Base-by-base conservation (phyloP, 768 basidiomycete species). In the Boletus rufocinnamomeus region DNA sequence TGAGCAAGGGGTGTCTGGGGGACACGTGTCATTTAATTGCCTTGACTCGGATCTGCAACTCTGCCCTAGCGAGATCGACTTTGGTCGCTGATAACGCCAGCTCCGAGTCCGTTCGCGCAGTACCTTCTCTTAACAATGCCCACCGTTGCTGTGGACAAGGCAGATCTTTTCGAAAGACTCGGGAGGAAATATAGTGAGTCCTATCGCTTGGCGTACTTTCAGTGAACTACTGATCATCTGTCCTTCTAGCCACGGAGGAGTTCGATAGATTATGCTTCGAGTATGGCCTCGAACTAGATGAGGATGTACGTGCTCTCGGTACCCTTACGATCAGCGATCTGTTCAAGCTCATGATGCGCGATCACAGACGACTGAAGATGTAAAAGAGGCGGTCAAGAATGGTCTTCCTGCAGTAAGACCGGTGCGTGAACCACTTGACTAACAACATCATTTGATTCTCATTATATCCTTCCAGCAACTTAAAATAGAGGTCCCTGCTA, bases 401-500 rank as follows among this genome's bases (percentile, higher is more conserved):
- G 93, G 93, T 11, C 78, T 93, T 57, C 91, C 93, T 49, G 83
- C 90, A 32, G 92, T 91, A 68, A 86, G 89, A 64, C 91, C 93
- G 19, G 92, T 93, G 67, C 53, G 70, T 67, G 82, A 70, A 30
- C 45, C 30, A 21, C 52, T 44, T 28, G 41, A 41, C 28, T 13
- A 21, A 21, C 32, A 17, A 4, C 25, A n/a, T 28, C 13, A 27
- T 32, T 19, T 13, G 25, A 23, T 37, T 6, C 59, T 71, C 50
- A 68, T 23, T 10, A 13, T 7, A 34, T 53, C 3, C 38, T 37
- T 63, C 49, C 63, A 98, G 88, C 93, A 97, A 91, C 79, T 99
- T 66, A 99, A 98, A 82, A 97, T 99, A 66, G 97, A 99, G 75
- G 84, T 98, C 45, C 95, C 97, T 46, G 97, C 97, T n/a, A 99